Conservation (phyloP, 1,284 basidiomycete species). For the Malassezia yamatoensis region DNA sequence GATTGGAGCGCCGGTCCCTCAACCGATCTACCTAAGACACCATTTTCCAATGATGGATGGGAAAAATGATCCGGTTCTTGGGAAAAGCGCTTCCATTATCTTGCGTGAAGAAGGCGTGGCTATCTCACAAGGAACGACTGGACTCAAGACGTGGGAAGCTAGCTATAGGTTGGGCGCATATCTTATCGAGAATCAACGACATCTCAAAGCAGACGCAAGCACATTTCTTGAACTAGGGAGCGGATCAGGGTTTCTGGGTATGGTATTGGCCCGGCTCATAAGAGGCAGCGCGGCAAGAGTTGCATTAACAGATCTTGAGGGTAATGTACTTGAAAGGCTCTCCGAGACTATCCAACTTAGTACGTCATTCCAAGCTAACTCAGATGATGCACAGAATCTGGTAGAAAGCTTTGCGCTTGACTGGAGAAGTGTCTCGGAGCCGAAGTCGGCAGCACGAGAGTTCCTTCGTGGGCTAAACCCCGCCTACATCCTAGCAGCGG, state of each 20-base stretch:
- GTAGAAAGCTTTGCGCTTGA: constrained; percentile 9
- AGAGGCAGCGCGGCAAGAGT: neutral
- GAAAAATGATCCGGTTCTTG: neutral
- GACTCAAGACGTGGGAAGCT: constrained; percentile 22
- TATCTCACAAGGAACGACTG: constrained; percentile 23
- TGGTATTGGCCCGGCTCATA: constrained; percentile 14
- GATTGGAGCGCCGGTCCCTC: constrained; percentile 3
- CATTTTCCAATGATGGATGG: neutral
- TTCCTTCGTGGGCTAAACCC: constrained; percentile 1
- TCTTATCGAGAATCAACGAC: constrained; percentile 7
- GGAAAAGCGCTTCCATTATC: constrained; percentile 1
- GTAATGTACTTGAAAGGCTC: constrained; percentile 16
- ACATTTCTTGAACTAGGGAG: constrained; percentile 24
- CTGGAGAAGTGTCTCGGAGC: constrained; percentile 11
- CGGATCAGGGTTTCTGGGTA: constrained; percentile 21
- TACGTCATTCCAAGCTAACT: constrained; percentile 3
- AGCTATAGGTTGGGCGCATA: constrained; percentile 20
- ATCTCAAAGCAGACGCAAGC: neutral
- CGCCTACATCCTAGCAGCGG: constrained; percentile 17
- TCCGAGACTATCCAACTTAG: constrained; percentile 9
- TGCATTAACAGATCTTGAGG: constrained; percentile 19
- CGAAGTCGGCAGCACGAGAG: neutral
- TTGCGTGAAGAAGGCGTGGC: constrained; percentile 18
- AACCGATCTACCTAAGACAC: neutral
- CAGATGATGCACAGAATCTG: neutral